Base-by-base conservation (phyloP, 83 land plant species). In the Picea abies region DNA sequence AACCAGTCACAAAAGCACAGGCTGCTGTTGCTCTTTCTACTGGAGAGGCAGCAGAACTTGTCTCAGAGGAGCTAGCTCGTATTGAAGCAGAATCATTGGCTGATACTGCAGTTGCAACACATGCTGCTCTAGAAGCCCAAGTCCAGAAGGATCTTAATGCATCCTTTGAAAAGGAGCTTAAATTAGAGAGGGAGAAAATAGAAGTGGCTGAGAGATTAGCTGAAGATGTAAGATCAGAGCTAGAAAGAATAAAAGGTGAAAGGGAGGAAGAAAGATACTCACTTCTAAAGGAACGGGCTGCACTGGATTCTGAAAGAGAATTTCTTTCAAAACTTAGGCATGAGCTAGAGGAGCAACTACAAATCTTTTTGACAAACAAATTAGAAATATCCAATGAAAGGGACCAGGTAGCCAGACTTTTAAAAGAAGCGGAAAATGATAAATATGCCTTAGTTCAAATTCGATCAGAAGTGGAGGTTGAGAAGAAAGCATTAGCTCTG, bases 1-100 rank as follows among this genome's bases (percentile, higher is more conserved):
- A 98, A 78, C 99, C 98, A 61, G 97, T 94, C 8, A 96, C 99
- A 69, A 96, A 91, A 82, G 98, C 94, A 16, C 99, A 98, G 82
- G 99, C 99, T 77, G 99, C 99, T 32, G 86, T 96, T 82, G 99
- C 99, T 29, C 87, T 98, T 86, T 80, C 92, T 68, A 90, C 89
- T 84, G 97, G 99, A 52, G 99, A 96, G 60, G 90, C 99, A 77
- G 83, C 94, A 68, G 94, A 96, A 39, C 83, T 87, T 85, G 97
- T 98, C 4, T 80, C 84, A 22, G 99, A 98, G 83, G 99, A 98
- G 86, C 90, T 98, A 80, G 87, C 94, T 49, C 95, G 99, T 37
- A 91, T 94, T 47, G 99, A 98, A 89, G 99, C 99, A 17, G 99
- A 98, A 79, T 78, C 89, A 52, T 76, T 92, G 81, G 99, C 97